These are phyloP conservation scores for Starmerella scarabaei DNA, from an alignment of 805 yeast genomes.

Conservation along the genomic window DNA sequence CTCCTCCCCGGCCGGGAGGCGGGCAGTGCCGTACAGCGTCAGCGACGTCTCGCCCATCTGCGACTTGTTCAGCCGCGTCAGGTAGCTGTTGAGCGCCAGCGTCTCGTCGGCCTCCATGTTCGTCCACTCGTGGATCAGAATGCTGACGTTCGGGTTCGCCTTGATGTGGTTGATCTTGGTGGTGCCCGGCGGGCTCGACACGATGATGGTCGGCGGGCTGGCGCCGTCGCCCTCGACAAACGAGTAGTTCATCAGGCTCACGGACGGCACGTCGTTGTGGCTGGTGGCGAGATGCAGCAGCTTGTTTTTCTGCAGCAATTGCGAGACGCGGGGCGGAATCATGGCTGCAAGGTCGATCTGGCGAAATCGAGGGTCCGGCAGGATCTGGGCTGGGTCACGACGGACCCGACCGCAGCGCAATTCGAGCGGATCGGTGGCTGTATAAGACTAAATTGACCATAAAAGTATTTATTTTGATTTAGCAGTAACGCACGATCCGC, in stretches of 20 bases:
- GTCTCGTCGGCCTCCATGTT: conserved; percentile 31
- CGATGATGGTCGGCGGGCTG: conserved; percentile 28
- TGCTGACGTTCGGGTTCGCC: conserved; percentile 62
- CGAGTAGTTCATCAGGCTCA: conserved; percentile 82
- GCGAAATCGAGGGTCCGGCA: too few relatives aligned
- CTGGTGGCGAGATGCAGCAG: conserved; percentile 74
- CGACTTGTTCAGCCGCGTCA: conserved; percentile 64
- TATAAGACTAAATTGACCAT: too few relatives aligned
- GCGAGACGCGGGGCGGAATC: conserved; percentile 13
- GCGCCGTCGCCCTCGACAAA: conserved; percentile 27
- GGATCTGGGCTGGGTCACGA: too few relatives aligned
- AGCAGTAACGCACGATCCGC: too few relatives aligned
- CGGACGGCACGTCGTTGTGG: conserved; percentile 63
- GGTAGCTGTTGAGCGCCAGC: conserved; percentile 39
- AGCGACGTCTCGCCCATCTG: conserved; percentile 73
- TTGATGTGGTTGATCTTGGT: conserved; percentile 59
- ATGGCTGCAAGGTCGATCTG: too few relatives aligned
- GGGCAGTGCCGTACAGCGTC: conserved; percentile 63
- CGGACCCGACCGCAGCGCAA: too few relatives aligned
- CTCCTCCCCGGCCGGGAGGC: conserved; percentile 37
- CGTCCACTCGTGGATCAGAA: conserved; percentile 83
- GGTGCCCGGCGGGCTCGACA: conserved; percentile 61
- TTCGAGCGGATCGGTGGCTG: too few relatives aligned
- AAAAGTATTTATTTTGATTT: too few relatives aligned
- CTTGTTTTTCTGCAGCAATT: conserved; percentile 17